These are phyloP conservation scores for Crithidia bombi DNA, from an alignment of 208 protist genomes.

Conservation along the genomic window DNA sequence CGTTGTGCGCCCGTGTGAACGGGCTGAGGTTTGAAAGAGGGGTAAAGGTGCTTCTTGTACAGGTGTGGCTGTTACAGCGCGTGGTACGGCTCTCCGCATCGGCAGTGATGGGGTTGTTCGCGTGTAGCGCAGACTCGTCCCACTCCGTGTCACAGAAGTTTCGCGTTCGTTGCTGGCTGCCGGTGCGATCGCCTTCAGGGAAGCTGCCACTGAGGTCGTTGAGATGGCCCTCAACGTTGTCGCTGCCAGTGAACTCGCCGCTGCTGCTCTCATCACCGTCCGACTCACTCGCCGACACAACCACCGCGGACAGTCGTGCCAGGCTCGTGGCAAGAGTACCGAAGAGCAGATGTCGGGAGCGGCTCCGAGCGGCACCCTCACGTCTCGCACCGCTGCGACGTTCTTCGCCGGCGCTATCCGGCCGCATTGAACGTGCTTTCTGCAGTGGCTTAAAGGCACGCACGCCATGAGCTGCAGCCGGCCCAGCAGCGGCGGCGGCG, in stretches of 20 bases:
- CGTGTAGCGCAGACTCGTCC: neutral
- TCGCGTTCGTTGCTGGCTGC: conserved; percentile 1
- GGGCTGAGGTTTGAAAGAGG: conserved; percentile 9
- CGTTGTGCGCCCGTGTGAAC: neutral
- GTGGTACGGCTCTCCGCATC: neutral
- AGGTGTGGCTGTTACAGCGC: neutral
- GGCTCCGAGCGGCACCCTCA: neutral
- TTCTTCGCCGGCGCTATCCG: neutral
- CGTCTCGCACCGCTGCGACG: neutral
- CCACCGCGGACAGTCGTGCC: conserved; percentile 23
- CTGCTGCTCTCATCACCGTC: conserved; percentile 6
- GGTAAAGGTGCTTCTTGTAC: conserved; percentile 11
- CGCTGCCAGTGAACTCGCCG: neutral
- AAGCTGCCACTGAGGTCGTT: conserved; percentile 14
- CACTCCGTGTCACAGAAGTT: conserved; percentile 8
- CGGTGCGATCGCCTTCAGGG: neutral
- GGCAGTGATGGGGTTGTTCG: conserved; percentile 1
- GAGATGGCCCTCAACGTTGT: neutral
- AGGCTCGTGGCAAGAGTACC: conserved; percentile 25
- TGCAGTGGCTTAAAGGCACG: neutral
- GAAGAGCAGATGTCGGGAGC: conserved; percentile 10
- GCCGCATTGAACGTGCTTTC: neutral
- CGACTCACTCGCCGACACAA: conserved; percentile 7
- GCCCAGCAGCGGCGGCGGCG: neutral
- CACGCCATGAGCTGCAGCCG: neutral